Evolutionary conservation across 306 rosid species (phyloP), one percentile per base, ranked within the genome.

Genomic region (Trichosanthes truncata): DNA sequence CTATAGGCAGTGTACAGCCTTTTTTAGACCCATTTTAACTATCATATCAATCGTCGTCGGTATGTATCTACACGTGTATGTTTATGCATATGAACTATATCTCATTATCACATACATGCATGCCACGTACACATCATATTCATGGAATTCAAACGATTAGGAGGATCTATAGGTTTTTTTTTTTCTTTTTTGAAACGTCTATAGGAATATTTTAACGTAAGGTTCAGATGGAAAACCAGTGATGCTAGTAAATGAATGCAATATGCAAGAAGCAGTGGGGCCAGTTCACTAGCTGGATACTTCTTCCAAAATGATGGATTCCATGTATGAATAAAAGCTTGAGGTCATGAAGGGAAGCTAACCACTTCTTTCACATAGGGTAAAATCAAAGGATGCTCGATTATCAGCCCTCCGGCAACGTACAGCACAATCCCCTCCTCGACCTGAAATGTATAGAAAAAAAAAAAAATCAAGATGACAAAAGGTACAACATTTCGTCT

Each of bases 351-450:
- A 78, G 78, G 86, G 78, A 81, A 85, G 86, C 99, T 51, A 82
- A 95, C 99, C 97, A 93, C 97, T 89, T 95, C 86, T 86, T 87
- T 95, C 49, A 95, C 89, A 76, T 72, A 88, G 62, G 99, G 97
- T 51, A 86, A 74, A 83, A 93, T 84, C 57, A 87, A 85, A 81
- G 97, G 98, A 86, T 95, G 97, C 86, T 95, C 97, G 81, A 90
- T 95, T 76, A 95, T 86, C 81, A 95, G 87, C 45, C 97, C 99
- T 49, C 99, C 99, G 1, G 99, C 98, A 84, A 93, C 97, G 35
- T 91, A 60, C 74, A 95, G 93, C 69, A 96, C 96, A 67, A 43
- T 85, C 71, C 96, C 99, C 84, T 90, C 99, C 66, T 95, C 98
- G 84, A 95, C 80, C 99, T 90, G 85, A 79, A 46, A 76, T 45